Evolutionary conservation across 345 rosid species (phyloP).

Genomic region (Viola odorata): DNA sequence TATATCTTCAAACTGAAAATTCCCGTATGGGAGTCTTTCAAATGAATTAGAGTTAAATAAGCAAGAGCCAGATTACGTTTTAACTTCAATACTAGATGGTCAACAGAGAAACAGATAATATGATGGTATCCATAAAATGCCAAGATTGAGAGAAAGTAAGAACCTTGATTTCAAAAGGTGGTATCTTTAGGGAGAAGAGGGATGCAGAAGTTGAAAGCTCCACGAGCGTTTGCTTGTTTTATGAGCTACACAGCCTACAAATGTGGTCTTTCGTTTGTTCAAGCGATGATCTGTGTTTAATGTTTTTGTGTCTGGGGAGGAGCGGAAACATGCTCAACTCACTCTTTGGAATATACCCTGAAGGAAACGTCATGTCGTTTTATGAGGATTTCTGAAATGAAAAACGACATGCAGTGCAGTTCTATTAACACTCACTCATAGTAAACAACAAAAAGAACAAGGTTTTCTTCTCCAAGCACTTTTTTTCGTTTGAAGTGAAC

Average conservation of each 20-base stretch:
- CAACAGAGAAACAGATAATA: not conserved
- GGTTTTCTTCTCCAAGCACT: too few relatives aligned
- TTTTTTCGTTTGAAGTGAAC: too few relatives aligned
- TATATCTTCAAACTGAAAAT: too few relatives aligned
- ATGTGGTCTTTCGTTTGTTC: not conserved
- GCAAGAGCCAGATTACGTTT: conserved; percentile 6
- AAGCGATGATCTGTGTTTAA: not conserved
- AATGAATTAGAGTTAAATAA: not conserved
- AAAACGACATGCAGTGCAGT: too few relatives aligned
- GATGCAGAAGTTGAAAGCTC: too few relatives aligned
- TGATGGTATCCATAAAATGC: not conserved
- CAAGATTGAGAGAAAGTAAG: not conserved
- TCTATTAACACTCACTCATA: too few relatives aligned
- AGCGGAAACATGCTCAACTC: too few relatives aligned
- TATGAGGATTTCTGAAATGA: too few relatives aligned
- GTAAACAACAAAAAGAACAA: too few relatives aligned
- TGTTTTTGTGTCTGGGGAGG: not conserved
- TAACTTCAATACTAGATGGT: not conserved
- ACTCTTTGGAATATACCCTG: not conserved
- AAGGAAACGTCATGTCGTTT: not conserved
- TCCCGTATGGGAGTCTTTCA: not conserved
- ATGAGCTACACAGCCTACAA: conserved; percentile 9
- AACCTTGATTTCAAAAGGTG: not conserved
- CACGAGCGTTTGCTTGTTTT: too few relatives aligned
- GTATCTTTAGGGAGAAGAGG: too few relatives aligned